These are phyloP conservation scores for Pestalotiopsis sp. DNA, from an alignment of 2,329 filamentous ascomycete species.

Conservation along the genomic window DNA sequence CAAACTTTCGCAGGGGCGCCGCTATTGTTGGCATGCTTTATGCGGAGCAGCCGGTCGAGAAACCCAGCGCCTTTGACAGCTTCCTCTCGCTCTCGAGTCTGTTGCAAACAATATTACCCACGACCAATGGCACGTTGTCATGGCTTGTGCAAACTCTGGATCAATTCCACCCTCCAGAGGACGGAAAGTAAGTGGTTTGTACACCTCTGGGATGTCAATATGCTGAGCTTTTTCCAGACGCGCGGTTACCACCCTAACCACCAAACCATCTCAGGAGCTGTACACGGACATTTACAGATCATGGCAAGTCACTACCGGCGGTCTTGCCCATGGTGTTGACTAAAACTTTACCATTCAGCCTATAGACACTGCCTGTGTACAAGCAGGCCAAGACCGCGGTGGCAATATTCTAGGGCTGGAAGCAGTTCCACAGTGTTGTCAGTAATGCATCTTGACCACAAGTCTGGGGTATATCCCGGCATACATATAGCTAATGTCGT, in stretches of 20 bases:
- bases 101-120: background rate
- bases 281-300: background rate
- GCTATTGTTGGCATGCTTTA: conserved; percentile 17
- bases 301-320: background rate
- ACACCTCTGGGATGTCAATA: background rate
- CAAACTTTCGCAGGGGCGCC: conserved; percentile 13
- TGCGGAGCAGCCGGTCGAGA: conserved; percentile 11
- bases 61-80: conserved; percentile 14
- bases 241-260: background rate
- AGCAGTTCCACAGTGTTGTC: background rate
- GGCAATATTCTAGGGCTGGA: background rate
- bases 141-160: background rate
- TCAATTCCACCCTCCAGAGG: background rate
- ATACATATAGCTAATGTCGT: background rate
- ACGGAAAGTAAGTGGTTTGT: background rate
- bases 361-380: background rate
- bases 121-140: background rate
- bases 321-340: background rate
- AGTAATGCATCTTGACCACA: background rate
- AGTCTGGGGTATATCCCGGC: background rate
- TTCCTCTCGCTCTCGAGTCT: conserved; percentile 19
- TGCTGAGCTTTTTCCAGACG: background rate
- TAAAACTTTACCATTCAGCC: background rate
- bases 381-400: background rate
- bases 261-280: background rate